Evolutionary conservation across 2,329 filamentous ascomycete genomes (phyloP).

Genomic region (Clonostachys rosea): DNA sequence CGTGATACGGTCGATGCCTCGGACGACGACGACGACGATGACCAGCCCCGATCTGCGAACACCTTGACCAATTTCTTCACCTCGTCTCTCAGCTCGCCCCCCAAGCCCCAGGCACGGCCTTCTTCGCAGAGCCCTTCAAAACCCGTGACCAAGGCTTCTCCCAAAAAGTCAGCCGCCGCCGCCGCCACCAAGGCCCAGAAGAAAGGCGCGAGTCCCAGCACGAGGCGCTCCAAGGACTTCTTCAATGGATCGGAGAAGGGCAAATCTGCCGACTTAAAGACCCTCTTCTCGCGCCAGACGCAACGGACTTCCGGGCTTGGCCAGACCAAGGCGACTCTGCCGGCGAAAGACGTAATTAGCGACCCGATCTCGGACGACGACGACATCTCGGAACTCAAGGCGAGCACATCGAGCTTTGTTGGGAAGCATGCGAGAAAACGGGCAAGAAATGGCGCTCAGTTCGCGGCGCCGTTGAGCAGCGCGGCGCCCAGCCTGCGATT

Average conservation of each 20-base stretch:
- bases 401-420: slow-evolving; percentile 48
- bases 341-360: slow-evolving; percentile 44
- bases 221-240: slow-evolving; percentile 30
- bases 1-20: slow-evolving; percentile 47
- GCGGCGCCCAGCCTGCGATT: slow-evolving; percentile 45
- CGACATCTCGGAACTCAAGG: slow-evolving; percentile 45
- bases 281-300: slow-evolving; percentile 58
- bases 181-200: slow-evolving; percentile 2
- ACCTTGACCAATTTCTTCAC: slow-evolving; percentile 49
- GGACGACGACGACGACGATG: slow-evolving; percentile 46
- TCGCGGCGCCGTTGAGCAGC: slow-evolving; percentile 8
- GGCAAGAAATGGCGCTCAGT: slow-evolving; percentile 28
- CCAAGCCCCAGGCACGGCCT: slow-evolving; percentile 16
- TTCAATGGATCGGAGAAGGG: slow-evolving; percentile 42
- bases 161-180: neutral
- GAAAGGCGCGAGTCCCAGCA: slow-evolving; percentile 22
- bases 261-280: slow-evolving; percentile 51
- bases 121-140: slow-evolving; percentile 38
- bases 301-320: slow-evolving; percentile 24
- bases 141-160: slow-evolving; percentile 9
- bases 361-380: slow-evolving; percentile 57
- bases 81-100: slow-evolving; percentile 42
- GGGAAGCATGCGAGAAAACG: slow-evolving; percentile 52
- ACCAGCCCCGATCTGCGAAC: slow-evolving; percentile 19
- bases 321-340: slow-evolving; percentile 16